Conservation (phyloP, 345 rosid genomes). For the Punica granatum region DNA sequence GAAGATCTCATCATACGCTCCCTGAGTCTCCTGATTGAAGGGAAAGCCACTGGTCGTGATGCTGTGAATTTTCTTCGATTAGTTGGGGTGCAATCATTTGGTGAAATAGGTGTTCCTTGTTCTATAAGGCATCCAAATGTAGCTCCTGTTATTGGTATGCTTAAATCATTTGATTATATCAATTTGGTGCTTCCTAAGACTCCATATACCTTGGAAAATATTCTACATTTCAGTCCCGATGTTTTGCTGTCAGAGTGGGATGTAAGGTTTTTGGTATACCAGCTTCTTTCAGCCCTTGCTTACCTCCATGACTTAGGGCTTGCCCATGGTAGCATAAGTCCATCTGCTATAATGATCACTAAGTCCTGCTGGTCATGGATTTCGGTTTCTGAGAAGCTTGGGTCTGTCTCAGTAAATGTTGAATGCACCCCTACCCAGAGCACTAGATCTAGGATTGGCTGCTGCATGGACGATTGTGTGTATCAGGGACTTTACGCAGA, state of each 20-base stretch:
- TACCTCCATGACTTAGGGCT: conserved; percentile 58
- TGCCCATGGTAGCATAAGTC: conserved; percentile 64
- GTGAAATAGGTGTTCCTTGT: conserved; percentile 35
- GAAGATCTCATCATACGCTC: conserved; percentile 67
- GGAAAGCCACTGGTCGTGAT: conserved; percentile 65
- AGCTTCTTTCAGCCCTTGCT: conserved; percentile 66
- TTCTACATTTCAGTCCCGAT: conserved; percentile 69
- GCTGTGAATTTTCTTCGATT: conserved; percentile 45
- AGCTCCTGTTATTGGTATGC: conserved; percentile 57
- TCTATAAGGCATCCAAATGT: conserved; percentile 82
- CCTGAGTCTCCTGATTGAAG: conserved; percentile 47
- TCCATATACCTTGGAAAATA: conserved; percentile 60
- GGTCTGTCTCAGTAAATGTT: conserved; percentile 18
- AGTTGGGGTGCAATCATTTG: conserved; percentile 55
- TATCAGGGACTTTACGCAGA: conserved; percentile 51
- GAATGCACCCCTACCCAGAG: conserved; percentile 11
- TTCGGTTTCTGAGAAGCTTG: conserved; percentile 32
- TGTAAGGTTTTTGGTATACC: conserved; percentile 56
- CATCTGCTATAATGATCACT: conserved; percentile 60
- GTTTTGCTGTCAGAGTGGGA: conserved; percentile 73
- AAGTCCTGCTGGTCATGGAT: conserved; percentile 74
- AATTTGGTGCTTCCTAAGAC: conserved; percentile 61
- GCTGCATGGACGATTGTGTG: conserved; percentile 47
- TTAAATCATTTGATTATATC: conserved; percentile 36
- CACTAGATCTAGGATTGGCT: conserved; percentile 22